Conservation (phyloP, 2,329 filamentous ascomycete species). For the Pleurostoma richardsiae region DNA sequence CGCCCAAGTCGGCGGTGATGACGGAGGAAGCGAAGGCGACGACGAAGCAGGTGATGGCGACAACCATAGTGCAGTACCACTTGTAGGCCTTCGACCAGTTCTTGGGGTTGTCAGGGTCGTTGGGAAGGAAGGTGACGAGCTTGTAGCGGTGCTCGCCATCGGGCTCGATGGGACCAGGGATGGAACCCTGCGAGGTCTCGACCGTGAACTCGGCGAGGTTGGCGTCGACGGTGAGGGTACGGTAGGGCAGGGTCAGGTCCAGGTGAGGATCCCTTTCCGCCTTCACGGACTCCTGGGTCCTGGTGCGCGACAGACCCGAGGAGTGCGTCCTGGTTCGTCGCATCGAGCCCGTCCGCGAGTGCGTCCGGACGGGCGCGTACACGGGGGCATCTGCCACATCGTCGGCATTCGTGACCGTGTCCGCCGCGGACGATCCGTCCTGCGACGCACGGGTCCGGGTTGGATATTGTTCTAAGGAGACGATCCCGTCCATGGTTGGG, state of each 20-base stretch:
- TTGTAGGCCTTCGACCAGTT: slow-evolving; percentile 77
- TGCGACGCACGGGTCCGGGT: too few relatives aligned
- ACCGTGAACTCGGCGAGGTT: slow-evolving; percentile 63
- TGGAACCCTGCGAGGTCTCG: slow-evolving; percentile 58
- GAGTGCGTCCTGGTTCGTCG: neutral
- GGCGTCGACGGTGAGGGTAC: slow-evolving; percentile 54
- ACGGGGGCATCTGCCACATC: neutral
- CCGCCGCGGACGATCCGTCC: too few relatives aligned
- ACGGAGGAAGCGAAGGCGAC: slow-evolving; percentile 69
- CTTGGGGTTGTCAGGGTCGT: slow-evolving; percentile 76
- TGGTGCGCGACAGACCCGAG: slow-evolving; percentile 5
- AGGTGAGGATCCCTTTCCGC: slow-evolving; percentile 31
- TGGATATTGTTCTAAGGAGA: too few relatives aligned
- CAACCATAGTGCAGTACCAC: slow-evolving; percentile 83
- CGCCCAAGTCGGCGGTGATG: slow-evolving; percentile 70
- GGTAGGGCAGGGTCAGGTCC: slow-evolving; percentile 58
- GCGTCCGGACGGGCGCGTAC: neutral
- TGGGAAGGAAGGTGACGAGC: slow-evolving; percentile 60
- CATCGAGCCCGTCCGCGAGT: neutral
- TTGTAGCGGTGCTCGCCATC: slow-evolving; percentile 30
- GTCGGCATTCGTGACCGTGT: neutral
- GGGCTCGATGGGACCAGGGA: slow-evolving; percentile 37
- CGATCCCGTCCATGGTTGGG: too few relatives aligned
- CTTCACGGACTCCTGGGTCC: slow-evolving; percentile 18
- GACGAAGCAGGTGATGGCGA: slow-evolving; percentile 70